A percentile compares a stretch with the other conserved stretches of the same genome.
phyloP scores from a whole-genome alignment of 176 grass and related monocot species.

The Oryza brachyantha region DNA sequence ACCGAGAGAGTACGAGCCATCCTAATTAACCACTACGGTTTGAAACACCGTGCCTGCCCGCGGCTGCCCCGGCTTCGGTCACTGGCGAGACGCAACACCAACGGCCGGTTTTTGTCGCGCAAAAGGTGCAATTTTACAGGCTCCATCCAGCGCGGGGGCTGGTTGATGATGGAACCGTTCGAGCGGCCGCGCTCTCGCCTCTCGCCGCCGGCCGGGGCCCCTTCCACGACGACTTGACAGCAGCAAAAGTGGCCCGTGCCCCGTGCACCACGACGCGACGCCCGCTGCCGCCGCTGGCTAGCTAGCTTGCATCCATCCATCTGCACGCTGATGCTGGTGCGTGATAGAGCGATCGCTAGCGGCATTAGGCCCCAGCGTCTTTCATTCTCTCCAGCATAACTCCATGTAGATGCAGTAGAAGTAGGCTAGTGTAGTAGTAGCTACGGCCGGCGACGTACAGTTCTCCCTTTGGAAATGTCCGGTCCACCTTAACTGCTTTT shows the following conservation, averaged over 20 bases:
- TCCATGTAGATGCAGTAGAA: too few species aligned
- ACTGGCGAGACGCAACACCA: neutral
- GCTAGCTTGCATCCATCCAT: too few species aligned
- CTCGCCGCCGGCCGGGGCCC: too few species aligned
- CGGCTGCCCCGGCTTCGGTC: too few species aligned
- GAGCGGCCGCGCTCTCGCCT: too few species aligned
- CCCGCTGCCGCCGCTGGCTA: too few species aligned
- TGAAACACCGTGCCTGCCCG: too few species aligned
- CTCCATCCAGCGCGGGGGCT: neutral
- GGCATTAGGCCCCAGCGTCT: slow-evolving; percentile 1
- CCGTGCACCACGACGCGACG: neutral
- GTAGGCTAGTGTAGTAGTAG: neutral
- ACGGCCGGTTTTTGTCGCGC: neutral
- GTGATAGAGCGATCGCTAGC: too few species aligned
- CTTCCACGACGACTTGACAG: neutral
- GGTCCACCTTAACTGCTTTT: slow-evolving; percentile 12
- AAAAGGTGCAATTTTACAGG: neutral
- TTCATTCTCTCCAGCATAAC: neutral
- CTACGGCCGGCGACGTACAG: neutral
- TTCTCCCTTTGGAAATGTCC: slow-evolving; percentile 19
- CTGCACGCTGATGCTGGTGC: too few species aligned
- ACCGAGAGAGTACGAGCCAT: too few species aligned
- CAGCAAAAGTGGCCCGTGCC: neutral
- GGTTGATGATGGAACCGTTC: neutral
- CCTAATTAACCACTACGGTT: too few species aligned